phyloP scores from a whole-genome alignment of 805 yeast species.

The Sugiyamaella lignohabitans region DNA sequence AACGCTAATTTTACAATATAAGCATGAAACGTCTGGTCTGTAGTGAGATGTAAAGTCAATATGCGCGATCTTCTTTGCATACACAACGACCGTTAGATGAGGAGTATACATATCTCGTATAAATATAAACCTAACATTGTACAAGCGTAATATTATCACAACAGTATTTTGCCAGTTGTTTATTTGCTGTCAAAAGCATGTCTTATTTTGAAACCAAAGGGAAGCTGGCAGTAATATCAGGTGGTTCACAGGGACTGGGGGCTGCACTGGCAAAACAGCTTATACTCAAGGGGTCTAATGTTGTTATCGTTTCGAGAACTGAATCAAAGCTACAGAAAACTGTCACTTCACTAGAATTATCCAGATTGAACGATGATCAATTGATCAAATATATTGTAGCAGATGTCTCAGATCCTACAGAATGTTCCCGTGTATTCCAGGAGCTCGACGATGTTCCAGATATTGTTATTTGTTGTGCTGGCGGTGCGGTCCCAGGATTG shows the following conservation, averaged over 20 bases:
- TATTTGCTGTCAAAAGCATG: not conserved
- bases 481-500: conserved; percentile 72
- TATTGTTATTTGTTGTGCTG: conserved; percentile 79
- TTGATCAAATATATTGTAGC: conserved; percentile 44
- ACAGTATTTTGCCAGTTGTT: not conserved
- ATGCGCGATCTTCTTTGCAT: too few species aligned
- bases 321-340: conserved; percentile 49
- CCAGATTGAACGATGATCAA: conserved; percentile 30
- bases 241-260: conserved; percentile 94
- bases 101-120: too few species aligned
- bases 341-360: conserved; percentile 38
- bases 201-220: conserved; percentile 3
- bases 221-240: conserved; percentile 66
- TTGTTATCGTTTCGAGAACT: conserved; percentile 74
- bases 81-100: too few species aligned
- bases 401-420: conserved; percentile 56
- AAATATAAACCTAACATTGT: too few species aligned
- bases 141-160: too few species aligned
- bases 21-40: too few species aligned
- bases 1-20: too few species aligned
- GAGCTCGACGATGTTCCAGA: conserved; percentile 49
- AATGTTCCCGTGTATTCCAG: conserved; percentile 42
- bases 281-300: conserved; percentile 50
- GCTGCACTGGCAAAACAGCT: conserved; percentile 62
- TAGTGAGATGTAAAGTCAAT: too few species aligned